Evolutionary conservation across 177 flowering plant genomes (phyloP), one percentile per base, ranked within the genome.

Genomic region (Telopea speciosissima): DNA sequence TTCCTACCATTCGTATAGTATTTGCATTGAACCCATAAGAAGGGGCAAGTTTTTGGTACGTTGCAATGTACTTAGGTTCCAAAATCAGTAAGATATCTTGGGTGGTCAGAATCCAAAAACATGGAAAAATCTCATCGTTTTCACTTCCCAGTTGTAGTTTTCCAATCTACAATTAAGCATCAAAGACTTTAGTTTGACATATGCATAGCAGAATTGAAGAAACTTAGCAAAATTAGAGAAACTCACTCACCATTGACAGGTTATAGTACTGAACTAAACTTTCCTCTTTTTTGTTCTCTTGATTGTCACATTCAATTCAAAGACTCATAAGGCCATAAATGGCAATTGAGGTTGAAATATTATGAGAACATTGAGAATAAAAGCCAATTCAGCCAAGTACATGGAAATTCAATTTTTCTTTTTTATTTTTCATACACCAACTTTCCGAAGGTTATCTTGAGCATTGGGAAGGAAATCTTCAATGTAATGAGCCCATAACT

Each of bases 401-500:
- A 2, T 44, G 49, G 31, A 28, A 28, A 28, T 28, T 28, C 31
- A 28, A 28, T 28, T 28, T 28, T 28, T 28, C 31, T 28, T 28
- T 28, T 28, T 28, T 28, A 44, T 44, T 9, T 44, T 44, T 44
- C 49, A 44, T 13, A 44, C 49, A 28, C 49, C 49, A 44, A 44
- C 49, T 49, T 49, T 1, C 4, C 54, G n/a, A 49, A 49, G 54
- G 54, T 10, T 49, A 49, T 49, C 54, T 45, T 40, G 14, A 40
- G 67, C 42, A 31, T 63, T 64, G 26, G 64, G 67, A 64, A 70
- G 66, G 62, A 28, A 63, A 71, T 71, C 68, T 71, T 45, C 11
- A 21, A 8, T 62, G 36, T 70, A 44, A 70, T 45, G 61, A 25
- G 67, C 13, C 58, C 17, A 26, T 70, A 67, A 70, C 62, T 63